Conservation (phyloP, 208 protist species). For the Balamuthia mandrillaris region DNA sequence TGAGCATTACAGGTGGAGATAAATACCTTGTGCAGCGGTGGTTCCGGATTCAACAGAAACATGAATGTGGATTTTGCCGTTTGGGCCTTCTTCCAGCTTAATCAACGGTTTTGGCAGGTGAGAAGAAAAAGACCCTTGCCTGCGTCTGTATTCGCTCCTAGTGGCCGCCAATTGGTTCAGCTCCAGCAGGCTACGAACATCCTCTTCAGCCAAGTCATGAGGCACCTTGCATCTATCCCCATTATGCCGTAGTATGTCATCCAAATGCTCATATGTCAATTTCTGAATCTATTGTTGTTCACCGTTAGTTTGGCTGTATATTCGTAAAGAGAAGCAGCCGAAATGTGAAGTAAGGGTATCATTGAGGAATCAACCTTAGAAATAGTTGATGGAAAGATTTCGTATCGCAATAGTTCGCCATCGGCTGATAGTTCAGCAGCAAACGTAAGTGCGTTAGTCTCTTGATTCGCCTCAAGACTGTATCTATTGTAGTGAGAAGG, state of each 20-base stretch:
- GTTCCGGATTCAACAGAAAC: too few species aligned
- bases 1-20: too few species aligned
- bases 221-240: too few species aligned
- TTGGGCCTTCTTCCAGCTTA: too few species aligned
- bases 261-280: background rate
- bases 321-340: background rate
- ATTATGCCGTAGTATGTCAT: too few species aligned
- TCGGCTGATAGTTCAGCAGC: too few species aligned
- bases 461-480: background rate
- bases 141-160: background rate
- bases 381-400: background rate
- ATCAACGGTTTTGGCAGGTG: background rate
- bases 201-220: too few species aligned
- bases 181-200: too few species aligned
- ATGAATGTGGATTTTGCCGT: too few species aligned
- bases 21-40: too few species aligned
- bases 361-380: background rate
- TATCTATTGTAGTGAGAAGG: background rate
- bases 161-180: background rate
- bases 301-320: background rate
- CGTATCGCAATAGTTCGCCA: background rate
- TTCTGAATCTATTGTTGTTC: background rate
- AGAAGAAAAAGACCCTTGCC: background rate
- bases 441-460: too few species aligned
- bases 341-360: background rate